Conservation (phyloP, 2,329 filamentous ascomycete genomes). For the Claviceps sp. region DNA sequence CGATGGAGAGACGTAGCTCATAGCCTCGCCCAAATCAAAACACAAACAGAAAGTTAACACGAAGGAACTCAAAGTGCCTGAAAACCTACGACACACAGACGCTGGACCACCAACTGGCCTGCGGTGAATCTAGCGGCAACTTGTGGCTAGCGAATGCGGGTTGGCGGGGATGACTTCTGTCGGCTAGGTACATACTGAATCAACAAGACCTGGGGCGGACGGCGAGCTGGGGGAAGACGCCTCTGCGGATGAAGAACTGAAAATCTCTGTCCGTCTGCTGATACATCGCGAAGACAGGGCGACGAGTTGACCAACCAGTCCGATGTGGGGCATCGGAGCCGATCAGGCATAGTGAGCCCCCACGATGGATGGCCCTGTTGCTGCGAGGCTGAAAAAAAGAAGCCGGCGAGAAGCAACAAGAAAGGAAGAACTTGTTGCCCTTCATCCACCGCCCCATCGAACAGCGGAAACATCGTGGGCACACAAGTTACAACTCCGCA, state of each 20-base stretch:
- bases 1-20: no score
- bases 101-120: background rate
- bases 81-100: background rate
- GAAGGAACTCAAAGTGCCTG: background rate
- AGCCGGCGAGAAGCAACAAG: slow-evolving; percentile 6
- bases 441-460: slow-evolving; percentile 14
- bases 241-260: background rate
- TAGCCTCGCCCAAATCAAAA: no score
- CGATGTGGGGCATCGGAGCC: slow-evolving; percentile 2
- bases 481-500: no score
- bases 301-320: slow-evolving; percentile 4
- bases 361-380: slow-evolving; percentile 1
- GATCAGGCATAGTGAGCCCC: slow-evolving; percentile 6
- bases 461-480: slow-evolving; percentile 6
- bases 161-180: background rate
- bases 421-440: slow-evolving; percentile 13
- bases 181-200: background rate
- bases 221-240: slow-evolving; percentile 1
- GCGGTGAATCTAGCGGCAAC: background rate
- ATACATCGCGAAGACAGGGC: slow-evolving; percentile 7
- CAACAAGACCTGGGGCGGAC: background rate
- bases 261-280: slow-evolving; percentile 13
- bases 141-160: background rate
- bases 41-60: background rate
- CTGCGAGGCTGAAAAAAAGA: slow-evolving; percentile 2